Base-by-base conservation (phyloP, 257 asterid species). In the Ilex aquifolium region DNA sequence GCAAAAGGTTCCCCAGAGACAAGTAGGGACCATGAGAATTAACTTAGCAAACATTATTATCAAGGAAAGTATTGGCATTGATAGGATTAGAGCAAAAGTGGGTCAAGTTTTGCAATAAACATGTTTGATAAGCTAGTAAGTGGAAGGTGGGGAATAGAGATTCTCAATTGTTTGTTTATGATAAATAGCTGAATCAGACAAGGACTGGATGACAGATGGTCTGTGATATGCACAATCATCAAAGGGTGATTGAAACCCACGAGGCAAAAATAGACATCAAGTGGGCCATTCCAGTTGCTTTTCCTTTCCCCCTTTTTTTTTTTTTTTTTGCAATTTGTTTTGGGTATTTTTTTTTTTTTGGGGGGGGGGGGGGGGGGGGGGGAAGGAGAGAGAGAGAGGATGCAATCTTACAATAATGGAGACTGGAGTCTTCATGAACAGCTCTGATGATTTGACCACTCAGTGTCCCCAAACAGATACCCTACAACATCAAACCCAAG, bases 101-200 rank as follows among this genome's bases (percentile, higher is more conserved):
- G 32, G 60, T 61, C 61, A 46, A 39, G 59, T 57, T 56, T 21
- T 49, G 69, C 60, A 31, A 61, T 52, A 44, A 71, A 69, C 57
- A 72, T 62, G 70, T 65, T 69, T 56, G 60, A 42, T 72, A 61
- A 72, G 49, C 67, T 57, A 64, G 13, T 32, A 50, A 68, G 56
- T 63, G 52, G 52, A 42, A 12, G n/a, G 52, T 59, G 52, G 48
- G 51, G 39, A 27, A 59, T 65, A 11, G 56, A n/a, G 61, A 31
- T 64, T 50, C 31, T 32, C 57, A 48, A 51, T 52, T 70, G 65
- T 44, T 65, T 58, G 60, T 9, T 29, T 27, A 44, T 52, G 44
- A 56, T 56, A 56, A 54, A 58, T 46, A 31, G 57, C 46, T 17
- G 69, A 65, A 68, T 60, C 57, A 64, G 50, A 69, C 10, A 44